These are phyloP conservation scores for Calonectria honghensis DNA, from an alignment of 2,329 filamentous ascomycete species.

Conservation along the genomic window DNA sequence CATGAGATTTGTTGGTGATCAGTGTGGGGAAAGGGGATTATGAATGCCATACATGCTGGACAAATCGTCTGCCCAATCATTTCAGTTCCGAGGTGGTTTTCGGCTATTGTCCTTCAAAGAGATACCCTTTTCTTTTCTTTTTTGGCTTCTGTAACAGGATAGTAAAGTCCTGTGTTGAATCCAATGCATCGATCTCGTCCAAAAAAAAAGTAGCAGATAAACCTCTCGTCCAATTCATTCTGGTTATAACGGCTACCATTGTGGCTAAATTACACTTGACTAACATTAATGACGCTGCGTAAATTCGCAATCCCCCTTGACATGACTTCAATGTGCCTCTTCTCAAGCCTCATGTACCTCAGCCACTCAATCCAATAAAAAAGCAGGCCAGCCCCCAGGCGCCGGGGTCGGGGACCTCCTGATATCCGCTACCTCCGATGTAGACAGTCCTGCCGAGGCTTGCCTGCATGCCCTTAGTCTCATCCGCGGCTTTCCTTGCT, in stretches of 20 bases:
- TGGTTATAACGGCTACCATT: neutral
- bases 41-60: neutral
- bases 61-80: neutral
- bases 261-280: neutral
- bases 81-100: too few species aligned
- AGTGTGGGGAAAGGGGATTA: neutral
- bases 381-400: slow-evolving; percentile 85
- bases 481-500: slow-evolving; percentile 84
- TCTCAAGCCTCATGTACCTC: slow-evolving; percentile 19
- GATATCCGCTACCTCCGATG: slow-evolving; percentile 66
- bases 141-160: too few species aligned
- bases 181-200: too few species aligned
- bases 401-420: slow-evolving; percentile 78
- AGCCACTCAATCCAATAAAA: slow-evolving; percentile 80
- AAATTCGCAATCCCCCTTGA: neutral
- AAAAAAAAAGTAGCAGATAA: neutral
- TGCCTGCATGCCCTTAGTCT: slow-evolving; percentile 94
- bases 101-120: neutral
- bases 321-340: accelerated
- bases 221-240: neutral
- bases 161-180: too few species aligned
- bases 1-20: slow-evolving; percentile 2
- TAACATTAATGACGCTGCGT: neutral
- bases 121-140: too few species aligned
- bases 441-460: slow-evolving; percentile 79